Evolutionary conservation across 768 basidiomycete genomes (phyloP), one percentile per base, ranked within the genome.

Genomic region (Russula earlei): DNA sequence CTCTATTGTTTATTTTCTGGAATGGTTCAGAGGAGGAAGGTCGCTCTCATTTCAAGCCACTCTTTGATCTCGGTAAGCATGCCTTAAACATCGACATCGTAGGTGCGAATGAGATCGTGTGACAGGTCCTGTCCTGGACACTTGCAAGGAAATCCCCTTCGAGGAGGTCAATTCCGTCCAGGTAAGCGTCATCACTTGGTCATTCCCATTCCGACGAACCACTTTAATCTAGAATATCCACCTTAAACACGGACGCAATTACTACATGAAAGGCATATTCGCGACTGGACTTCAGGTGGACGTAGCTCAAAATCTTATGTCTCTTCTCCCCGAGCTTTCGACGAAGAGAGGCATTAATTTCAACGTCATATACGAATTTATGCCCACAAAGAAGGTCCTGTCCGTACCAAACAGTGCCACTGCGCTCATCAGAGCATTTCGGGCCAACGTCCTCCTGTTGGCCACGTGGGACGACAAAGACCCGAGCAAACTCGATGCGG

Each of bases 11-110:
- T 19, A 47, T 63, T n/a, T 65, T 65, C 51, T 65, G 41, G 44
- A 67, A 67, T 50, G 66, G 66, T 20, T 59, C 66, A 7, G 66
- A 62, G 50, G 58, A 53, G 25, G 66, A 67, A 45, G 66, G 66
- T 17, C 53, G 59, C 9, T 42, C 51, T 15, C 56, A 52, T 29
- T 67, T 62, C 44, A 67, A 65, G 54, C 37, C 55, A 10, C 59
- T 67, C 49, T 63, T 63, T 49, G 66, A 65, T 37, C 22, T 67
- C 19, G 57, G 65, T 64, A 40, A 47, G 58, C 44, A 20, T 44
- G 22, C n/a, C 5, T 14, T 48, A 10, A 4, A 36, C 9, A 24
- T 46, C 25, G 27, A n/a, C 41, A 11, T 55, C 25, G 33, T 36
- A 20, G 17, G 25, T 14, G 15, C 4, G 22, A 44, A 22, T 25